phyloP scores from a whole-genome alignment of 352 stramenopile species.

The Globisporangium mamillatum region DNA sequence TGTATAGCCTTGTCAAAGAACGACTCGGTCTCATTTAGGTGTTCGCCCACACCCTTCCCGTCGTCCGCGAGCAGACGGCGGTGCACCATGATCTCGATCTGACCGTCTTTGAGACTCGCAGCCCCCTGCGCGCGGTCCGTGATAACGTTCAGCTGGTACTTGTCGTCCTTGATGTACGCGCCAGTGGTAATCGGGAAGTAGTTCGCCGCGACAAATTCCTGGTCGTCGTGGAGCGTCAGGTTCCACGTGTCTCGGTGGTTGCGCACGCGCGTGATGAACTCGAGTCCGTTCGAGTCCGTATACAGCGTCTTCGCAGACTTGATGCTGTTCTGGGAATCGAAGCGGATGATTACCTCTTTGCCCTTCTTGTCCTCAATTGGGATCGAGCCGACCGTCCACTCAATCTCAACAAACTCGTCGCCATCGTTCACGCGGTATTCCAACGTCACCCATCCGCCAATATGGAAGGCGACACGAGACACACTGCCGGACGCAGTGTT shows the following conservation, averaged over 20 bases:
- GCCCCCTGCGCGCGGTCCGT: constrained; percentile 93
- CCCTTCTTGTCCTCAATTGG: constrained; percentile 80
- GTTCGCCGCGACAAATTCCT: constrained; percentile 94
- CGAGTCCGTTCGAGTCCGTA: constrained; percentile 95
- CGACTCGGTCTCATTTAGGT: constrained; percentile 92
- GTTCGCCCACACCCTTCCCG: constrained; percentile 90
- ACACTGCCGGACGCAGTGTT: constrained; percentile 21
- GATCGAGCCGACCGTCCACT: constrained; percentile 90
- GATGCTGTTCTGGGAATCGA: constrained; percentile 60
- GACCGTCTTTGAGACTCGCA: constrained; percentile 86
- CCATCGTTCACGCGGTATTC: constrained; percentile 86
- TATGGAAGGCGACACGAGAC: constrained; percentile 66
- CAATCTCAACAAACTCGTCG: constrained; percentile 91
- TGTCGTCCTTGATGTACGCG: constrained; percentile 91
- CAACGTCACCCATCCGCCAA: constrained; percentile 89
- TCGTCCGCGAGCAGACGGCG: constrained; percentile 93
- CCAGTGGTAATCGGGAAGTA: constrained; percentile 97
- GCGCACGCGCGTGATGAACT: constrained; percentile 90
- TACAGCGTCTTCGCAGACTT: constrained; percentile 65
- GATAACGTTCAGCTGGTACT: constrained; percentile 82
- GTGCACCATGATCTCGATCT: constrained; percentile 98
- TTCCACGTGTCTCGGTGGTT: constrained; percentile 91
- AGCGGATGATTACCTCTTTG: constrained; percentile 96
- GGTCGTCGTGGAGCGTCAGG: constrained; percentile 82
- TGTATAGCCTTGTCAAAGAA: constrained; percentile 55